phyloP scores from a whole-genome alignment of 192 early-diverging fungal genomes.

The Backusella luteola region DNA sequence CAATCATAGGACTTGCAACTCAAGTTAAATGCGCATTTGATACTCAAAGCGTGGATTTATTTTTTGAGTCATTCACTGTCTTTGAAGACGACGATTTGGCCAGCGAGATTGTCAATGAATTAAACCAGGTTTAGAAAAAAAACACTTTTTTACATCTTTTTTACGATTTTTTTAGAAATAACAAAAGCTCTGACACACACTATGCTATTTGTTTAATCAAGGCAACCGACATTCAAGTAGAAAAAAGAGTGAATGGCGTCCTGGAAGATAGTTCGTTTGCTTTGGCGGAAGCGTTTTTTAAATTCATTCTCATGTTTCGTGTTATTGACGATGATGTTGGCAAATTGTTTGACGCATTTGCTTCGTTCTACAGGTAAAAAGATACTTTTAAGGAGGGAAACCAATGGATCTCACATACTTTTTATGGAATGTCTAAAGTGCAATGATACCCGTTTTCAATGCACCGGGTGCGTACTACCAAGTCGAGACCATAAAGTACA shows the following conservation, averaged over 20 bases:
- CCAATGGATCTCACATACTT: neutral
- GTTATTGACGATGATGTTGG: neutral
- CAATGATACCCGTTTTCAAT: constrained; percentile 24
- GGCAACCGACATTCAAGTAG: neutral
- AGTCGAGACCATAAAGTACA: constrained; percentile 18
- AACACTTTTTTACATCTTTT: neutral
- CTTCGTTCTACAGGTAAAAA: constrained; percentile 11
- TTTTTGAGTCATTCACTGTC: neutral
- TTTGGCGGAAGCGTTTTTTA: constrained; percentile 5
- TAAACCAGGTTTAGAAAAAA: neutral
- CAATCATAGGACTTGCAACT: neutral
- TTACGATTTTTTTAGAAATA: neutral
- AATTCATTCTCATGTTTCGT: constrained; percentile 15
- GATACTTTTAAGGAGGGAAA: neutral
- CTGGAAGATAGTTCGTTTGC: constrained; percentile 13
- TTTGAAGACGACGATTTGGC: neutral
- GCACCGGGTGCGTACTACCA: constrained; percentile 8
- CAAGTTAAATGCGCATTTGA: constrained; percentile 5
- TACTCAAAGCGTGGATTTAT: neutral
- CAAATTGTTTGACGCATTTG: neutral
- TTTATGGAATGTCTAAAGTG: neutral
- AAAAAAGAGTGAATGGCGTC: neutral
- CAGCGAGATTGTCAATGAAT: constrained; percentile 8
- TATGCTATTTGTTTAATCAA: neutral
- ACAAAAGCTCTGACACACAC: neutral